Evolutionary conservation across 768 basidiomycete genomes (phyloP), one percentile per base, ranked within the genome.

Genomic region (Grammothele lineata): DNA sequence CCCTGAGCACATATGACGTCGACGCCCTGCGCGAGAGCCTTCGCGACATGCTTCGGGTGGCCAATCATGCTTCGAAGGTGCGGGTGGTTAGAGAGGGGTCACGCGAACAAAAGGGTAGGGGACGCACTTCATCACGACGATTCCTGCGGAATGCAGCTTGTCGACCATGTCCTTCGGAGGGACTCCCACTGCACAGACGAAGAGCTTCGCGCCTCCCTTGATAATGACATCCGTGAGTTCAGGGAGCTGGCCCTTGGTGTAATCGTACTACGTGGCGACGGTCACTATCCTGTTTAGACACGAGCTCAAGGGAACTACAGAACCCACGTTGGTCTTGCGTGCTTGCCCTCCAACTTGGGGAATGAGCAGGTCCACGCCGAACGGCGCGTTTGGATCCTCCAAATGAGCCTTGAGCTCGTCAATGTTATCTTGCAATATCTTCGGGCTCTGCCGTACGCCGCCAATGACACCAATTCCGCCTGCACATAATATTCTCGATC

Each of bases 1-100:
- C 85, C 87, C 63, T 89, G 89, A 1, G 87, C 90, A 60, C 91
- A 90, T 38, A 94, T 91, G 50, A 93, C 80, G 56, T 94, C 91
- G 14, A 92, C 88, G n/a, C 90, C 86, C 64, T 81, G 83, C 8
- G 80, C 85, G 7, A 93, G 74, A 5, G 85, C 87, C 66, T 86
- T 87, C 5, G 68, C 62, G 37, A 87, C 85, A 54, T 90, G 87
- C 84, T 91, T 93, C 21, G 89, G 87, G 54, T 90, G 87, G 24
- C 91, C 91, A 43, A 92, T 69, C 85, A 88, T 86, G 63, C 85
- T 88, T n/a, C n/a, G n/a, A n/a, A 18, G 47, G 26, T 37, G 43
- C 21, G n/a, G 17, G 3, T 30, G 22, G 18, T 22, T 15, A 17
- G 33, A 37, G 35, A 24, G n/a, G 55, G n/a, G 30, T 15, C 44